Evolutionary conservation across 2,329 filamentous ascomycete genomes (phyloP), one percentile per base, ranked within the genome.

Genomic region (Phymatotrichopsis omnivora): DNA sequence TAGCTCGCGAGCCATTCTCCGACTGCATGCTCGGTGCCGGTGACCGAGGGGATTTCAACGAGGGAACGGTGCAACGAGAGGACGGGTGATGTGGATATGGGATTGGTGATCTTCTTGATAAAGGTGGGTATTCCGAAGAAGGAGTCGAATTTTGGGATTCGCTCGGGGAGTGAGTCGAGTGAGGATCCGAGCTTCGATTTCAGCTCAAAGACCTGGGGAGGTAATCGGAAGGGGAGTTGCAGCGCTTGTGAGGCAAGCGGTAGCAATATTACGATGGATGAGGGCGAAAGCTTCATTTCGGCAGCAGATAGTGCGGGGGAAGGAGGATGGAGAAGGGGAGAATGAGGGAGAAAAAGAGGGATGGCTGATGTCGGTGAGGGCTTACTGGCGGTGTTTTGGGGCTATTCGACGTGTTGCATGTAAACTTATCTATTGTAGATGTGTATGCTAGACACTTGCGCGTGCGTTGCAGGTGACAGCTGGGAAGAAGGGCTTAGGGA

Each of bases 51-150:
- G 33, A 80, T 80, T 47, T 80, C 70, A 23, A 87, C 71, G n/a
- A 94, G 75, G 12, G 76, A 72, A 42, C 78, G 75, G 65, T 93
- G 86, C 10, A 93, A 72, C 14, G 72, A 70, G 32, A 93, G 70
- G 1, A 94, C 72, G 2, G 65, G 63, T 5, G 51, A 56, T 17
- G 56, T 45, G 40, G 50, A 47, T 19, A 52, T 50, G 14, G 52
- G 49, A 30, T 53, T 49, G 32, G 44, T 41, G 20, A 53, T 45
- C 7, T 47, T 51, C 24, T 42, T 50, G 24, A 54, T 52, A 20
- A 54, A 54, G 19, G 42, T 22, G 14, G 52, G 52, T 27, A 54
- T 42, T 12, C 53, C 41, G 17, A 52, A 16, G 37, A 23, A 45
- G 27, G 48, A 46, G 20, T 49, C 37, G n/a, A 52, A 37, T 41